Base-by-base conservation (phyloP, 2,329 filamentous ascomycete genomes). In the Ceratocystis harringtonii region DNA sequence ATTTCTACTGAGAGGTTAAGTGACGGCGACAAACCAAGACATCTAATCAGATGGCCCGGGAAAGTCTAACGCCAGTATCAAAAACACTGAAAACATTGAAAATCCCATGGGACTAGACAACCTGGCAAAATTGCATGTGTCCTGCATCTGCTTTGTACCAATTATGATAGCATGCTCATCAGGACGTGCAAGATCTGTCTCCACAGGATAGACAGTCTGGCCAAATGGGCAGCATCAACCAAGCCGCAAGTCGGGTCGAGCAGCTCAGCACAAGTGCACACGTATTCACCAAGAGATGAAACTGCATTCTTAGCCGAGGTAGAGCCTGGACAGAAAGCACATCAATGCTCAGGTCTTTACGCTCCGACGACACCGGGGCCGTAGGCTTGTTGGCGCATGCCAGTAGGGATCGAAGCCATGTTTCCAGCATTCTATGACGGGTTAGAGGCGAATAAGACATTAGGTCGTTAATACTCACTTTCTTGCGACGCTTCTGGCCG, bases 401-500 rank as follows among this genome's bases (percentile, higher is more conserved):
- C 72, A 68, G 74, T 74, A 10, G 77, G 73, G 66, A 77, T 78
- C 43, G 75, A 74, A 41, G 78, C 75, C 63, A 76, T 72, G 65
- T 73, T 77, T 62, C 76, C 76, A 68, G 77, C 73, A 70, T 78
- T 80, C 81, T 83, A 74, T 70, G 70, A 68, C 65, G 69, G 71
- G 76, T 80, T 72, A 81, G 78, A 73, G 73, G 70, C 72, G 70
- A 62, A 68, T 67, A 70, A 67, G 67, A 70, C 62, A 70, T 69
- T 69, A 68, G 68, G 66, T 69, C 66, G 63, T 62, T 63, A 58
- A 66, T 67, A 67, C 72, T 69, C 71, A 85, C 84, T 83, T 86
- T 85, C 76, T 87, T 87, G 73, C 83, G 80, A 70, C 84, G 80
- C 76, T 87, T 87, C 70, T 80, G 77, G 69, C 78, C 79, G 55